Percentiles rank a stretch among this genome's conserved stretches.
These are phyloP conservation scores for Geotrichum reessii DNA, from an alignment of 1,139 yeast genomes.

Conservation along the genomic window DNA sequence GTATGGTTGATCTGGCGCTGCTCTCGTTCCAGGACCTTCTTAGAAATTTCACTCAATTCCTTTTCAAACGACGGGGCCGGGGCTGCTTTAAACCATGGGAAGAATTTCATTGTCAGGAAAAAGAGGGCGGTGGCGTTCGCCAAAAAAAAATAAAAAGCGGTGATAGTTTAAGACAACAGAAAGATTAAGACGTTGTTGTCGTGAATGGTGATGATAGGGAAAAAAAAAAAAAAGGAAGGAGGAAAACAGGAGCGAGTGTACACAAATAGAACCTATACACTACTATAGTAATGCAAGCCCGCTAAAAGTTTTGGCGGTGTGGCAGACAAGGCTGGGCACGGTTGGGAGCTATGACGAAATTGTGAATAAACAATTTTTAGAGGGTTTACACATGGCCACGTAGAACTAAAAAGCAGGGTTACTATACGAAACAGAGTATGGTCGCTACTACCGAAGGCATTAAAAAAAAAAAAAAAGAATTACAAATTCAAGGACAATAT, in stretches of 20 bases:
- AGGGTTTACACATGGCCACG: background rate
- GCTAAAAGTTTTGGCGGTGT: background rate
- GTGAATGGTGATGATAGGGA: background rate
- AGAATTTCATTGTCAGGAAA: background rate
- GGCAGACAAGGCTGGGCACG: background rate
- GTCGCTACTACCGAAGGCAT: background rate
- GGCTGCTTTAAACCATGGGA: background rate
- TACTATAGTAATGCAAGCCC: background rate
- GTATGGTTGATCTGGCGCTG: constrained; percentile 24
- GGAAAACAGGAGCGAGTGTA: background rate
- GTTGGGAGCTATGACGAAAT: background rate
- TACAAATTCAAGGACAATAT: background rate
- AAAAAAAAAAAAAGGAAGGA: background rate
- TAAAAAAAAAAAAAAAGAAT: background rate
- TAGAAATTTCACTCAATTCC: constrained; percentile 30
- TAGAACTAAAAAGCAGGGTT: background rate
- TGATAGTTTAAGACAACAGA: background rate
- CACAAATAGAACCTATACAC: background rate
- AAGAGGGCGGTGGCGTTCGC: background rate
- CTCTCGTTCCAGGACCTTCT: constrained; percentile 27
- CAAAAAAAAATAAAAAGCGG: no score
- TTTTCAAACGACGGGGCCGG: constrained; percentile 26
- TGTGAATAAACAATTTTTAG: background rate
- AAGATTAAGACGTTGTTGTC: background rate
- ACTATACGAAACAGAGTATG: background rate